These are phyloP conservation scores for Ulota crispa DNA, from an alignment of 225 moss, liverwort and hornwort species.

Conservation along the genomic window DNA sequence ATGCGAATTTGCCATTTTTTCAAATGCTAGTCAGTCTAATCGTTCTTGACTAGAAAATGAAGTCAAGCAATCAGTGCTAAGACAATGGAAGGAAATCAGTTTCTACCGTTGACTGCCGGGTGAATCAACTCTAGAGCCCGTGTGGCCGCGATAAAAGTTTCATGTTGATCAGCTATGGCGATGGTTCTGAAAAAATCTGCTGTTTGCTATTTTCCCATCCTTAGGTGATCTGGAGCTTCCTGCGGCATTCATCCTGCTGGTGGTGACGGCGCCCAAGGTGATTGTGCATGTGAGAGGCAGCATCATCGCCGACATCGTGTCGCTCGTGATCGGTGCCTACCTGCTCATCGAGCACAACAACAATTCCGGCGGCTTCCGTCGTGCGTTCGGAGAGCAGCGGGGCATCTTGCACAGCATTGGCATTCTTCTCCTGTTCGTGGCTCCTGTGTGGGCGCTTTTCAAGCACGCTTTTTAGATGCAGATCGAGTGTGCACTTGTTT, in stretches of 20 bases:
- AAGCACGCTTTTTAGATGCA: not conserved
- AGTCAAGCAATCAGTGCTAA: not conserved
- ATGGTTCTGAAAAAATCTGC: not conserved
- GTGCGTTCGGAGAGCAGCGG: slow-evolving; percentile 44
- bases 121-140: not conserved
- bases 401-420: slow-evolving; percentile 46
- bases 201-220: not conserved
- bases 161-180: not conserved
- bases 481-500: not conserved
- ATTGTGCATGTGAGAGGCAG: slow-evolving; percentile 18
- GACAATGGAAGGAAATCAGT: not conserved
- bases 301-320: not conserved
- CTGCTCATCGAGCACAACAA: slow-evolving; percentile 40
- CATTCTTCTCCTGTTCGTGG: slow-evolving; percentile 49
- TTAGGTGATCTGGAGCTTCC: slow-evolving; percentile 60
- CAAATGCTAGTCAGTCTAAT: not conserved
- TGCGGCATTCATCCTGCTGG: slow-evolving; percentile 44
- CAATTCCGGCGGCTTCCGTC: slow-evolving; percentile 46
- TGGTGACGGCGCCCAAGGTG: slow-evolving; percentile 35
- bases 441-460: slow-evolving; percentile 35
- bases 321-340: slow-evolving; percentile 33
- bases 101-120: not conserved
- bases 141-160: too few species aligned
- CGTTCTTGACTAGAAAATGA: not conserved
- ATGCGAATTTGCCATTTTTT: not conserved